phyloP scores from a whole-genome alignment of 768 basidiomycete genomes.

The Russula lepida region DNA sequence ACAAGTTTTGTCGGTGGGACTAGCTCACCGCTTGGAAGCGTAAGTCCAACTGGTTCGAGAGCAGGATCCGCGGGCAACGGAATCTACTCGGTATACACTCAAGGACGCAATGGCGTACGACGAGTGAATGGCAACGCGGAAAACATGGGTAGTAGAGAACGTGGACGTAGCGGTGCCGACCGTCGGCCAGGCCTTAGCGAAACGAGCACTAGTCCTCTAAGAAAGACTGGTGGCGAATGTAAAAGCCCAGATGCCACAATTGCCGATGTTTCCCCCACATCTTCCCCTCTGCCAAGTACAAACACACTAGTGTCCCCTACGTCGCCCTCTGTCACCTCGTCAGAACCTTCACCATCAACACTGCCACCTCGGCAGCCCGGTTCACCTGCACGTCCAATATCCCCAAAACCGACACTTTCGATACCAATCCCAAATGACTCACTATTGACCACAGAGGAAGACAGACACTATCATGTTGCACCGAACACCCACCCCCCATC shows the following conservation, averaged over 20 bases:
- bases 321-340: background rate
- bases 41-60: constrained; percentile 29
- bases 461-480: constrained; percentile 12
- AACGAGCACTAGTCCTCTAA: constrained; percentile 13
- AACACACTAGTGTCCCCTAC: background rate
- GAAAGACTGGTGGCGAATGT: background rate
- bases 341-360: background rate
- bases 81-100: constrained; percentile 11
- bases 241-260: background rate
- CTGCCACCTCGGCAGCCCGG: background rate
- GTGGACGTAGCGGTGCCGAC: constrained; percentile 15
- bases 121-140: constrained; percentile 1
- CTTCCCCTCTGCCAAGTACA: background rate
- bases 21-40: constrained; percentile 30
- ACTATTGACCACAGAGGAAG: background rate
- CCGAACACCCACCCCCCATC: constrained; percentile 13
- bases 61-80: constrained; percentile 21
- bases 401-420: background rate
- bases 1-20: constrained; percentile 24
- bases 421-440: background rate
- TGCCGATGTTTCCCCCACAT: background rate
- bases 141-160: constrained; percentile 11
- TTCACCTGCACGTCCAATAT: background rate
- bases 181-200: constrained; percentile 16
- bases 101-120: constrained; percentile 17